Base-by-base conservation (phyloP, 1,284 basidiomycete species). In the Ceratobasidium sp. region DNA sequence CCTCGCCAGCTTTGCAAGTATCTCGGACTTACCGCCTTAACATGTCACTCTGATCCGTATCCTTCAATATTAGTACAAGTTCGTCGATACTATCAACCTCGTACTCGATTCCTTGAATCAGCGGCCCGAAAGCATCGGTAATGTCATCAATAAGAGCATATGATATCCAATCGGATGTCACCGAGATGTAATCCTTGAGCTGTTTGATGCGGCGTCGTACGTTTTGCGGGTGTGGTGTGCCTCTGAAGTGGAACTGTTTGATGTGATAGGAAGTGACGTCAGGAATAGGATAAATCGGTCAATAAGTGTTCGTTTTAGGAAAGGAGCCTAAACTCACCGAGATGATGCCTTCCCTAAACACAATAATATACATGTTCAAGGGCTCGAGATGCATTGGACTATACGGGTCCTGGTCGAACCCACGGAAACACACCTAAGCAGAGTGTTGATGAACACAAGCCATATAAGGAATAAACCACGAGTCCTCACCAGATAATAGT, bases 101-200 rank as follows among this genome's bases (percentile, higher is more conserved):
- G 79, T 98, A 99, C 81, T 99, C 97, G 81, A 99, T 99, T 78
- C 91, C 90, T 81, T 98, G 97, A 78, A 99, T 99, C 70, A 99
- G 87, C 16, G 97, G 97, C 1, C 97, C 97, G 81, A 99, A 99
- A 3, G 96, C 97, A 81, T 99, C 97, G 71, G 97, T 99, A 79
- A 99, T 99, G 83, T 99, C 97, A 82, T 99, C 97, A 79, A 99
- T 99, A 73, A 99, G 89, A 18, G 97, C 97, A 78, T 99, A 99
- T 14, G 96, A 98, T 77, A 99, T 99, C 97, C 97, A 99, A 82
- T 99, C 97, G 2, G 96, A 97, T 0, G 97, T 98, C 76, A 99
- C 97, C 76, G 89, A 93, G 82, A 99, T 99, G 83, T 98, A 99
- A 84, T 99, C 97, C 80, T 97, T 65, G 75, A 99, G 91, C 81